phyloP scores from a whole-genome alignment of 495 filamentous ascomycete genomes.

The Baudoinia panamericana region DNA sequence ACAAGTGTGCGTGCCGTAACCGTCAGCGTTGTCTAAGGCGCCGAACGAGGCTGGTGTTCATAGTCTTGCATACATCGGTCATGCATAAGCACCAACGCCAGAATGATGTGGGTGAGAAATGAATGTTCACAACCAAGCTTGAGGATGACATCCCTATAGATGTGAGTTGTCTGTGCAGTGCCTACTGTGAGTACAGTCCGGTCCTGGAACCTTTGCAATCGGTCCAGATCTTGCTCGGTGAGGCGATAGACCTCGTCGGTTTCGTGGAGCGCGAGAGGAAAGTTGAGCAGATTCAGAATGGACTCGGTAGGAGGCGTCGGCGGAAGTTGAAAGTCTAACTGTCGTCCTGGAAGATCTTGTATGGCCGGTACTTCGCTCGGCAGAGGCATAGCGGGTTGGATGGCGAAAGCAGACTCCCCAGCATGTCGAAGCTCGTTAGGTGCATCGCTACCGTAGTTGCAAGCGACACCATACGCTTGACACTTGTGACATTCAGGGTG shows the following conservation, averaged over 20 bases:
- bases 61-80: too few relatives aligned
- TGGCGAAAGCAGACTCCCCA: slow-evolving; percentile 23
- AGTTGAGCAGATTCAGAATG: slow-evolving; percentile 11
- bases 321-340: not conserved
- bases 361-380: not conserved
- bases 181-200: slow-evolving; percentile 33
- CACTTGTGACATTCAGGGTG: slow-evolving; percentile 34
- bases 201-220: slow-evolving; percentile 28
- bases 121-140: slow-evolving; percentile 16
- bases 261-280: slow-evolving; percentile 13
- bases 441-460: slow-evolving; percentile 28
- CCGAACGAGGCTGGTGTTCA: too few relatives aligned
- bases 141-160: slow-evolving; percentile 24
- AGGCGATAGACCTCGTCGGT: slow-evolving; percentile 23
- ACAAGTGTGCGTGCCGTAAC: too few relatives aligned
- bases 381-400: slow-evolving; percentile 11
- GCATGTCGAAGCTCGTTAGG: slow-evolving; percentile 27
- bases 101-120: slow-evolving; percentile 31
- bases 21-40: too few relatives aligned
- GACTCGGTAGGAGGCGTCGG: slow-evolving; percentile 13
- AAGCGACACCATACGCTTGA: slow-evolving; percentile 31
- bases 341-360: not conserved
- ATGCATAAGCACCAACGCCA: slow-evolving; percentile 32
- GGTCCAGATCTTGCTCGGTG: slow-evolving; percentile 21
- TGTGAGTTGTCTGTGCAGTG: slow-evolving; percentile 17